Conservation (phyloP, 2,329 filamentous ascomycete species). For the Claviceps capensis region DNA sequence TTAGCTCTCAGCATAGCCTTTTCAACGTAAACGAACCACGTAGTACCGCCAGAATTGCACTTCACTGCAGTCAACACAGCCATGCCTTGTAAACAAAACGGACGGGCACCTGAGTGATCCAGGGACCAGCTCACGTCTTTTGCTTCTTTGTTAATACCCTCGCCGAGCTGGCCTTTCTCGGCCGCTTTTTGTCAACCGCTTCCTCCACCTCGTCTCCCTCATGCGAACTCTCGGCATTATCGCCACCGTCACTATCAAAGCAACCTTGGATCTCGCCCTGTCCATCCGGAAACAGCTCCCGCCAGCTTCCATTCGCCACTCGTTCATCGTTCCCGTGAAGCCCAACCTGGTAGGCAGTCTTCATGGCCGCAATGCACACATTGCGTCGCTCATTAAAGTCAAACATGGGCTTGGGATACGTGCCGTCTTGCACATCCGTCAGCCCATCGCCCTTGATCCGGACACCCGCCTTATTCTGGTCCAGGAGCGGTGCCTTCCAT, state of each 20-base stretch:
- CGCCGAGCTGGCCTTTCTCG: constrained; percentile 6
- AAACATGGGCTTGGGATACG: constrained; percentile 66
- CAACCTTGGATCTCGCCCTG: constrained; percentile 27
- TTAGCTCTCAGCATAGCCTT: too few species aligned
- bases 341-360: constrained; percentile 52
- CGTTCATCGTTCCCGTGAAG: constrained; percentile 49
- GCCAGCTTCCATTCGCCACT: constrained; percentile 48
- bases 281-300: constrained; percentile 27
- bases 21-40: too few species aligned
- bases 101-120: too few species aligned
- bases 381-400: constrained; percentile 52
- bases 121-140: constrained; percentile 7
- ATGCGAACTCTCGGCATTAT: constrained; percentile 14
- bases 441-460: constrained; percentile 41
- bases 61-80: too few species aligned
- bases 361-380: constrained; percentile 54
- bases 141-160: constrained; percentile 13
- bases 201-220: constrained; percentile 11
- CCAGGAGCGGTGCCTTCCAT: constrained; percentile 55
- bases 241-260: constrained; percentile 20
- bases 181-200: constrained; percentile 12
- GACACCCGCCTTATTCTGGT: constrained; percentile 57
- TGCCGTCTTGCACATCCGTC: constrained; percentile 25
- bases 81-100: too few species aligned
- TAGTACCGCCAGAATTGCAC: too few species aligned